A percentile compares a stretch with the other conserved stretches of the same genome.
phyloP scores from a whole-genome alignment of 2,329 filamentous ascomycete species.

The Botrytis hyacinthi region DNA sequence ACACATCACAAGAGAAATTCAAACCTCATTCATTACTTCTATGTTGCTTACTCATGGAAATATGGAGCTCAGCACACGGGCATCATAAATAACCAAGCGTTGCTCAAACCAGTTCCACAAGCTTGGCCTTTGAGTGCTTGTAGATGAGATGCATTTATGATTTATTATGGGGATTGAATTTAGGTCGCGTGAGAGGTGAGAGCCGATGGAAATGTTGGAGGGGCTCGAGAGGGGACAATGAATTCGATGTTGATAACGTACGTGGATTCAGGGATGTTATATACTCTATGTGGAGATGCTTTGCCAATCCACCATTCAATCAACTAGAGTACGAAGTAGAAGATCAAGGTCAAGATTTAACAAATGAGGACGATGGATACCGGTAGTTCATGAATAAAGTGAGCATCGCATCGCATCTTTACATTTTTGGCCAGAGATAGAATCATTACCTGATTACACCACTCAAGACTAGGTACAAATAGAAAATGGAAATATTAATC shows the following conservation, averaged over 20 bases:
- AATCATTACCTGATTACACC: neutral
- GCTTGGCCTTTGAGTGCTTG: neutral
- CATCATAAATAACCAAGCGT: conserved; percentile 8
- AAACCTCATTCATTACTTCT: neutral
- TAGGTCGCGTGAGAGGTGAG: neutral
- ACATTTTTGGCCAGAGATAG: neutral
- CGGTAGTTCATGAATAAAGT: neutral
- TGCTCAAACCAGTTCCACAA: neutral
- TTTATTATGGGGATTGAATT: neutral
- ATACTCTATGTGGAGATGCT: neutral
- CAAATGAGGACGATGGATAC: neutral
- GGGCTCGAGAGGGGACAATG: neutral
- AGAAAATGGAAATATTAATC: neutral
- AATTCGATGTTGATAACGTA: neutral
- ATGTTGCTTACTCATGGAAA: conserved; percentile 15
- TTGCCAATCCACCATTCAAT: neutral
- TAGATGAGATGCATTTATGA: neutral
- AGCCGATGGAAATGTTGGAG: neutral
- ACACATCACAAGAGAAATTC: conserved; percentile 11
- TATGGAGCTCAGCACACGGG: conserved; percentile 16
- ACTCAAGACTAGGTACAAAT: neutral
- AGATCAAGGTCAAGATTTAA: neutral
- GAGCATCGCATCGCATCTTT: neutral
- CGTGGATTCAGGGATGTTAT: neutral
- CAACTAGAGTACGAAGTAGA: neutral